Evolutionary conservation across 768 basidiomycete species (phyloP), one percentile per base, ranked within the genome.

Genomic region (Gloeostereum incarnatum): DNA sequence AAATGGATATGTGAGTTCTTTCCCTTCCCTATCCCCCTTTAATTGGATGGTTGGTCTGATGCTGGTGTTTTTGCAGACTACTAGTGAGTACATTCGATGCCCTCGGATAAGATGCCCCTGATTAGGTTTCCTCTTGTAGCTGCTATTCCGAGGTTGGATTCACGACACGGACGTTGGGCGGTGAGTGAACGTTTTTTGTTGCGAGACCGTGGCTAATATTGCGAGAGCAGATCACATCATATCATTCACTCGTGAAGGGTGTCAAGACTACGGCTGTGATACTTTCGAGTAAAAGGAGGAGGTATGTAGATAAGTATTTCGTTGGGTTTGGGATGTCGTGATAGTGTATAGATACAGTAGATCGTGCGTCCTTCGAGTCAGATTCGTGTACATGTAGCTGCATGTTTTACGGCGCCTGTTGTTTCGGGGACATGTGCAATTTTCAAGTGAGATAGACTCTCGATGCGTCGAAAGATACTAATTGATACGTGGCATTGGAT

Each of bases 121-220:
- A 13, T 3, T 35, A 4, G 5, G 26, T 30, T 40, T 11, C 35
- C 48, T 49, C 44, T 51, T 51, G 2, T 45, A 79, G 76, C 53
- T 73, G 70, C 48, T 84, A 84, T 49, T 82, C 78, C 47, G 80
- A 84, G 60, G 71, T 75, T n/a, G 81, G 81, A 3, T 84, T 84
- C 51, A 68, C 76, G 6, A 75, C 75, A 23, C 63, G 81, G 14
- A 70, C 71, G 3, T 53, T 83, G 3, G 81, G 81, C 44, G 79
- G 79, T 75, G 56, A 37, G 63, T 55, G 41, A 27, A 42, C 53
- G 37, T 19, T 30, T 52, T 37, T 35, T 23, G 22, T 26, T 10
- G 6, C 32, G 8, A 4, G 18, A 3, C 16, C 17, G 1, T 39
- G 24, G 23, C 18, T 35, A 4, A n/a, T n/a, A 27, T 20, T 39